These are phyloP conservation scores for Tetrapisispora phaffii DNA, from an alignment of 805 yeast species.

Conservation along the genomic window DNA sequence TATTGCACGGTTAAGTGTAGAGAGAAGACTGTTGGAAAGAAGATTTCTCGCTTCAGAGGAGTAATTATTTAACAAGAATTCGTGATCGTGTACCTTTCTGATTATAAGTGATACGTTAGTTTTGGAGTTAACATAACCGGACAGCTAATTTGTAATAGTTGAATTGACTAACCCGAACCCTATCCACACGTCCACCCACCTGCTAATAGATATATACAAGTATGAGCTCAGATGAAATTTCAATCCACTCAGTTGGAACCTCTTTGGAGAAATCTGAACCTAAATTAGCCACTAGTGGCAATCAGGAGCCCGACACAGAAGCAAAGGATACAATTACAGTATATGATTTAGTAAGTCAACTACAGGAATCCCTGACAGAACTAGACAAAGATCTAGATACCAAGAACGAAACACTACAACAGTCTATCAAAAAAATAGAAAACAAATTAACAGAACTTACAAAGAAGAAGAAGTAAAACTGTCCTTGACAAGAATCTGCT, in stretches of 20 bases:
- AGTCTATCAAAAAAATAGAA: constrained; percentile 14
- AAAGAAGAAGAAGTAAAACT: background rate
- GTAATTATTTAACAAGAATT: too few species aligned
- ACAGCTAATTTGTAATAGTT: too few species aligned
- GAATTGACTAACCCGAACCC: too few species aligned
- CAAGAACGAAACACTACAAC: constrained; percentile 18
- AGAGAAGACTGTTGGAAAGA: background rate
- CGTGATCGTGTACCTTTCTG: too few species aligned
- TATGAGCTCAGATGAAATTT: constrained; percentile 8
- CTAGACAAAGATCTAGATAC: constrained; percentile 10
- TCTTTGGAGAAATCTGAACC: constrained; percentile 5
- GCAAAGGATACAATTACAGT: constrained; percentile 14
- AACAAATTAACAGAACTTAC: constrained; percentile 10
- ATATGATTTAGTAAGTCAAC: constrained; percentile 22
- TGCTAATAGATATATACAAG: background rate
- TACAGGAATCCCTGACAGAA: constrained; percentile 18
- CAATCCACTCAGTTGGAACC: constrained; percentile 2
- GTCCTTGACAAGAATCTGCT: background rate
- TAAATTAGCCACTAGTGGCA: background rate
- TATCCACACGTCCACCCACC: too few species aligned
- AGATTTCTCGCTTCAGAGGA: too few species aligned
- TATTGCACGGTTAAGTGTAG: background rate
- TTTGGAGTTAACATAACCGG: too few species aligned
- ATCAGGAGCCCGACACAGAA: background rate
- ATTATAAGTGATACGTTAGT: too few species aligned